These are phyloP conservation scores for Hypomyces rosellus DNA, from an alignment of 2,329 filamentous ascomycete species.

Conservation along the genomic window DNA sequence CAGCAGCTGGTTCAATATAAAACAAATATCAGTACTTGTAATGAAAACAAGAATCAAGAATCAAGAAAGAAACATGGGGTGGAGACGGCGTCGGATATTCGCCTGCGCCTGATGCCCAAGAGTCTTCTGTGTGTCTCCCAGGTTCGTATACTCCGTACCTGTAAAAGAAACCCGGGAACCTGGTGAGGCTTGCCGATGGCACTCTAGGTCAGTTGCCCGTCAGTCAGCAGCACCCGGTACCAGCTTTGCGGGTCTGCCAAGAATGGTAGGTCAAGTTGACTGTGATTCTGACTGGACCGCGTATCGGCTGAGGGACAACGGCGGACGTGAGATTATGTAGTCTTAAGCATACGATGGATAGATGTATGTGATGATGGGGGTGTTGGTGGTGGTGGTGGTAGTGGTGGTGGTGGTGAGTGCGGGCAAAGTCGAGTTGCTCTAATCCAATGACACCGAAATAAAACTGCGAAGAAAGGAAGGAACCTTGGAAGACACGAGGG, in stretches of 20 bases:
- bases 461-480: no score
- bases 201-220: conserved; percentile 10
- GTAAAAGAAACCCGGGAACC: background rate
- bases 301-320: background rate
- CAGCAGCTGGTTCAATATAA: background rate
- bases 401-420: no score
- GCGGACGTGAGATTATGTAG: conserved; percentile 1
- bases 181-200: conserved; percentile 8
- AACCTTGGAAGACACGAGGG: no score
- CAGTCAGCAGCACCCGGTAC: conserved; percentile 10
- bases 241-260: conserved; percentile 7
- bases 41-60: background rate
- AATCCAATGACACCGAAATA: no score
- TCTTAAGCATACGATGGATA: background rate
- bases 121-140: no score
- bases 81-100: conserved; percentile 1
- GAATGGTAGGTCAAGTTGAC: background rate
- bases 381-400: background rate
- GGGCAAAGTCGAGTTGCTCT: no score
- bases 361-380: background rate
- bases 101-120: background rate
- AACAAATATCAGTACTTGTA: background rate
- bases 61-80: background rate
- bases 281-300: background rate
- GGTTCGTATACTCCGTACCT: no score